phyloP scores from a whole-genome alignment of 2,329 filamentous ascomycete genomes.

The Monosporascus sp. region DNA sequence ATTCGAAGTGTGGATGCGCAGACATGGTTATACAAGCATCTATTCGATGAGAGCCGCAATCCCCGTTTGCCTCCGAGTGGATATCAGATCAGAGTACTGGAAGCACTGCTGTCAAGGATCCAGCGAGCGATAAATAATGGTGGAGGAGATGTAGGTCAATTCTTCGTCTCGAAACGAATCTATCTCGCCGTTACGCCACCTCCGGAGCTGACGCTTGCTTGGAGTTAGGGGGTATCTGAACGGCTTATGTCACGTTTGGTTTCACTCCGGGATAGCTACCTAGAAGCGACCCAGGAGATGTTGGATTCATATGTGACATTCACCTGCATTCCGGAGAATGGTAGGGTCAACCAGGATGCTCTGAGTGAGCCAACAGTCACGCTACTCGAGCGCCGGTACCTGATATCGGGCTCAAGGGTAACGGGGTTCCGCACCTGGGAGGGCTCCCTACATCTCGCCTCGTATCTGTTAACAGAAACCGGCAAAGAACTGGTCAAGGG shows the following conservation, averaged over 20 bases:
- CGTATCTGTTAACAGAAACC: conserved; percentile 45
- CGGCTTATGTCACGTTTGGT: conserved; percentile 53
- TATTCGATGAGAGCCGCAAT: conserved; percentile 47
- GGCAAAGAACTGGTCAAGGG: conserved; percentile 42
- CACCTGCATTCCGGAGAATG: conserved; percentile 30
- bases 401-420: conserved; percentile 52
- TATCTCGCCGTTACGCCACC: too few relatives aligned
- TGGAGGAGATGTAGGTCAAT: conserved; percentile 48
- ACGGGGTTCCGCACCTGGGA: conserved; percentile 68
- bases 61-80: conserved; percentile 48
- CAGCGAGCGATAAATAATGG: conserved; percentile 54
- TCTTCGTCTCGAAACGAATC: neutral
- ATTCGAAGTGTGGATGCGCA: conserved; percentile 22
- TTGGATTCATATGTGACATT: conserved; percentile 62
- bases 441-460: conserved; percentile 58
- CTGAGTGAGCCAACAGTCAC: conserved; percentile 37
- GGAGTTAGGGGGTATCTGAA: conserved; percentile 54
- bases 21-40: conserved; percentile 42
- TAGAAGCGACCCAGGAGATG: conserved; percentile 47
- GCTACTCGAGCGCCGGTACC: conserved; percentile 48
- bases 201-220: conserved; percentile 9
- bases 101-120: conserved; percentile 50
- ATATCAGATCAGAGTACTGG: conserved; percentile 57
- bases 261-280: conserved; percentile 42
- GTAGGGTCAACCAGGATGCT: neutral